phyloP scores from a whole-genome alignment of 768 basidiomycete species.

The Boletus insuetus region DNA sequence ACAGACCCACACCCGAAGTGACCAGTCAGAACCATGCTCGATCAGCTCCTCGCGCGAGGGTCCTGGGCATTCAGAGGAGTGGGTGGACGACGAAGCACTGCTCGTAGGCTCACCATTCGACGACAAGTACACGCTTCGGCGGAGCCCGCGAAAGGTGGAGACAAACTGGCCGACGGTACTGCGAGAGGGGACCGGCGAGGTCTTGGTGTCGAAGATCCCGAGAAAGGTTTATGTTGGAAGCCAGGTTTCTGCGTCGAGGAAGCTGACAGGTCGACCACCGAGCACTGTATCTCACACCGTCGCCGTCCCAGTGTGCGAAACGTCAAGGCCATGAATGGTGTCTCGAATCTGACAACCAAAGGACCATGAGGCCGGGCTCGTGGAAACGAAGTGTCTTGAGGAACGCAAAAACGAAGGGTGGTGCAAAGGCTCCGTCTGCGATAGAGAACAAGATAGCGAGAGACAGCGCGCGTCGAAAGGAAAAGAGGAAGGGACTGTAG shows the following conservation, averaged over 20 bases:
- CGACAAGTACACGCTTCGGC: conserved; percentile 16
- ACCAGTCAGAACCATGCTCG: conserved; percentile 6
- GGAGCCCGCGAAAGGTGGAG: conserved; percentile 5
- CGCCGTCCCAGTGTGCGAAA: conserved; percentile 16
- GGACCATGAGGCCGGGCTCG: conserved; percentile 24
- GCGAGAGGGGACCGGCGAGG: neutral
- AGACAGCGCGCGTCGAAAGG: conserved; percentile 11
- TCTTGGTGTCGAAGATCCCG: conserved; percentile 20
- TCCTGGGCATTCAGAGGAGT: conserved; percentile 11
- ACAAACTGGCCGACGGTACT: conserved; percentile 15
- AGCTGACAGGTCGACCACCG: neutral
- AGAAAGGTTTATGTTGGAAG: conserved; percentile 14
- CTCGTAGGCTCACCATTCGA: conserved; percentile 21
- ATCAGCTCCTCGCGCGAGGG: conserved; percentile 6
- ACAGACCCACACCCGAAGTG: conserved; percentile 33
- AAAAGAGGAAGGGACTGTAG: conserved; percentile 24
- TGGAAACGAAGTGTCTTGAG: conserved; percentile 23
- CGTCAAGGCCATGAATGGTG: conserved; percentile 8
- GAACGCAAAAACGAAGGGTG: conserved; percentile 14
- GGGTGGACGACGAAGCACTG: conserved; percentile 23
- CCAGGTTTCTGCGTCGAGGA: conserved; percentile 16
- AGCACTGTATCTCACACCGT: conserved; percentile 4
- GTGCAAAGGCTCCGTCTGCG: conserved; percentile 7
- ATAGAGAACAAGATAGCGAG: conserved; percentile 12
- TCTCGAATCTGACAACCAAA: conserved; percentile 13